Conservation (phyloP, 176 grass and related monocot species). For the Carex littledalei region DNA sequence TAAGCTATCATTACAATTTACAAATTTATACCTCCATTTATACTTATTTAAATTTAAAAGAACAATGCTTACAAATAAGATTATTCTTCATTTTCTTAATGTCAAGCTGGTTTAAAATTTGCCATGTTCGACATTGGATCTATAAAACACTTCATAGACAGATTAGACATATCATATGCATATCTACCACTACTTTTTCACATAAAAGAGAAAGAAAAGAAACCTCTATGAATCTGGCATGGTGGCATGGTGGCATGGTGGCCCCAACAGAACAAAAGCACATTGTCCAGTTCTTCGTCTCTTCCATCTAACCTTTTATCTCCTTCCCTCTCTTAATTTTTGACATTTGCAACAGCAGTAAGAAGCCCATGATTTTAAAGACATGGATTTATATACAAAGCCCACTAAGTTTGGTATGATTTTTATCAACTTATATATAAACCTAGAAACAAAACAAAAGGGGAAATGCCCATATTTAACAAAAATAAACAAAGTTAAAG, state of each 20-base stretch:
- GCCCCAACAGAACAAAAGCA: background rate
- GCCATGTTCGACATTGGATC: background rate
- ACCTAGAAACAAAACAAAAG: constrained; percentile 16
- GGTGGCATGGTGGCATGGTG: background rate
- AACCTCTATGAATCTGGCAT: background rate
- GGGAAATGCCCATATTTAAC: constrained; percentile 28
- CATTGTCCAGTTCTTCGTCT: background rate
- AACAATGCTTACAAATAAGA: background rate
- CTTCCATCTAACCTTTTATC: background rate
- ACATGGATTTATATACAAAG: constrained; percentile 21
- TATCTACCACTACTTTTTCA: background rate
- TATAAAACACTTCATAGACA: background rate
- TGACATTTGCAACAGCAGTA: background rate
- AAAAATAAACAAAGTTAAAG: constrained; percentile 13
- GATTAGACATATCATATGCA: background rate
- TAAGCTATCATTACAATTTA: background rate
- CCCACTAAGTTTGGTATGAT: constrained; percentile 4
- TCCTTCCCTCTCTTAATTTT: background rate
- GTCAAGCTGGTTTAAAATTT: background rate
- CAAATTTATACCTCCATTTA: background rate
- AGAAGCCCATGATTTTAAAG: background rate
- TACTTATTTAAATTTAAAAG: background rate
- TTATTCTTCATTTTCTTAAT: background rate
- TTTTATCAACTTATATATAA: constrained; percentile 22
- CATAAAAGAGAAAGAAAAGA: background rate